Evolutionary conservation across 2,329 filamentous ascomycete species (phyloP).

Genomic region (Penicillium sp.): DNA sequence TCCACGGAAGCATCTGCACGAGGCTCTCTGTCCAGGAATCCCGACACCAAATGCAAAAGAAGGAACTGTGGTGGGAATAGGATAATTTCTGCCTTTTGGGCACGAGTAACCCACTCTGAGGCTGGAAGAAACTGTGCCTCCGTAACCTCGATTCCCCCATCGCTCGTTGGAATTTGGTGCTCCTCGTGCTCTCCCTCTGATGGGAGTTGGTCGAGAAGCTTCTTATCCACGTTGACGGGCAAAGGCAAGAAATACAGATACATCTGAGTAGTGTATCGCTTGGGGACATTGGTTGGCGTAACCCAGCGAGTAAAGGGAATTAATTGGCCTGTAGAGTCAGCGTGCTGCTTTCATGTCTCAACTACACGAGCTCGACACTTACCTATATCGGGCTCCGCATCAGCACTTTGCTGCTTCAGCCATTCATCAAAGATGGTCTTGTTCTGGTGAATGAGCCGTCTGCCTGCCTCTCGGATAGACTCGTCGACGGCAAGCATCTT

Average conservation of each 20-base stretch:
- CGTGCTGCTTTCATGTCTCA: background rate
- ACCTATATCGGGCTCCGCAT: constrained; percentile 58
- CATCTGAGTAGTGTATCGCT: constrained; percentile 93
- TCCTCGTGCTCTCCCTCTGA: constrained; percentile 50
- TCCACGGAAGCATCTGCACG: constrained; percentile 22
- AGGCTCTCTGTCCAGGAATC: constrained; percentile 47
- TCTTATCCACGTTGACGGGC: constrained; percentile 33
- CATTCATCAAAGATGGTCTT: constrained; percentile 67
- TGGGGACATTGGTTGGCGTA: constrained; percentile 68
- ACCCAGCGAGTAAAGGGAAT: constrained; percentile 90
- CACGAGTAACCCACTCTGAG: constrained; percentile 65
- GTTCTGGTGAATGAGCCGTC: constrained; percentile 67
- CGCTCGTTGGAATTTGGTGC: constrained; percentile 68
- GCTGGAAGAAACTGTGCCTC: constrained; percentile 75
- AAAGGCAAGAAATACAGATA: constrained; percentile 86
- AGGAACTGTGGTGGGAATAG: constrained; percentile 86
- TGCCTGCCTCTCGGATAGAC: constrained; percentile 61
- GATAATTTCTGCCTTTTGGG: constrained; percentile 66
- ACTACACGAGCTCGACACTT: background rate
- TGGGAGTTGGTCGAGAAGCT: constrained; percentile 33
- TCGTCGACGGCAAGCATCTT: constrained; percentile 61
- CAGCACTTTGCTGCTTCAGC: constrained; percentile 42
- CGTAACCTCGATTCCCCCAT: constrained; percentile 69
- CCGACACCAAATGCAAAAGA: constrained; percentile 52
- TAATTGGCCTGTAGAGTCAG: constrained; percentile 53